A percentile compares a stretch with the other conserved stretches of the same genome.
Conservation (phyloP, 805 yeast genomes). For the Suhomyces canberraensis region DNA sequence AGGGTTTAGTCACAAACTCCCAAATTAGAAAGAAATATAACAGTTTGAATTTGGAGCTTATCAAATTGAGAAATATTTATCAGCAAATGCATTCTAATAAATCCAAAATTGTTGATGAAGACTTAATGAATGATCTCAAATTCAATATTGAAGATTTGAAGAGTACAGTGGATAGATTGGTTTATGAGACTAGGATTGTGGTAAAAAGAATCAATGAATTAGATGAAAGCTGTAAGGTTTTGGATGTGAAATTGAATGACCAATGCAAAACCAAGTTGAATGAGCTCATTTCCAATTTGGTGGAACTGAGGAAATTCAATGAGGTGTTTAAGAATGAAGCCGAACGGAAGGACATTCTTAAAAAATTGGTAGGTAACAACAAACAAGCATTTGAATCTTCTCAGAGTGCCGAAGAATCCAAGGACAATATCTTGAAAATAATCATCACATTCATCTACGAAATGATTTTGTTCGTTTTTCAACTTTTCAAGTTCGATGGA, state of each 20-base stretch:
- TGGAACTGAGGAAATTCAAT: conserved; percentile 30
- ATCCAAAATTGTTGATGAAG: conserved; percentile 25
- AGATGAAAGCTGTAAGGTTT: conserved; percentile 29
- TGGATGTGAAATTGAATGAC: conserved; percentile 26
- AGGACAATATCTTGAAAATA: conserved; percentile 16
- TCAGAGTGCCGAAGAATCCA: background rate
- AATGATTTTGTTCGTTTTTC: conserved; percentile 28
- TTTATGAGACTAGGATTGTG: conserved; percentile 41
- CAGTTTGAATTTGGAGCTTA: conserved; percentile 29
- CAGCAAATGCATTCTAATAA: conserved; percentile 24
- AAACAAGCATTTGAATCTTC: background rate
- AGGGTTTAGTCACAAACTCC: conserved; percentile 9
- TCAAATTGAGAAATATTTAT: conserved; percentile 24
- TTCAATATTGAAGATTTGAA: conserved; percentile 28
- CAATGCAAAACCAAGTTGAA: conserved; percentile 26
- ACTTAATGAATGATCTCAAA: conserved; percentile 25
- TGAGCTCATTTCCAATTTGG: conserved; percentile 21
- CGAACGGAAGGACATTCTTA: conserved; percentile 26
- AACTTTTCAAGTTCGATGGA: conserved; percentile 36
- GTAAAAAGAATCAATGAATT: conserved; percentile 39
- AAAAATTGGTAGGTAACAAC: conserved; percentile 24
- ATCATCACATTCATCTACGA: conserved; percentile 33
- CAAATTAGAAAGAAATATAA: conserved; percentile 19
- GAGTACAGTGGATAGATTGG: conserved; percentile 35
- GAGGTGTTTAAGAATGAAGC: conserved; percentile 26